Evolutionary conservation across 108 stramenopile species (phyloP), one percentile per base, ranked within the genome.

Genomic region (Cyclostephanos tholiformis): DNA sequence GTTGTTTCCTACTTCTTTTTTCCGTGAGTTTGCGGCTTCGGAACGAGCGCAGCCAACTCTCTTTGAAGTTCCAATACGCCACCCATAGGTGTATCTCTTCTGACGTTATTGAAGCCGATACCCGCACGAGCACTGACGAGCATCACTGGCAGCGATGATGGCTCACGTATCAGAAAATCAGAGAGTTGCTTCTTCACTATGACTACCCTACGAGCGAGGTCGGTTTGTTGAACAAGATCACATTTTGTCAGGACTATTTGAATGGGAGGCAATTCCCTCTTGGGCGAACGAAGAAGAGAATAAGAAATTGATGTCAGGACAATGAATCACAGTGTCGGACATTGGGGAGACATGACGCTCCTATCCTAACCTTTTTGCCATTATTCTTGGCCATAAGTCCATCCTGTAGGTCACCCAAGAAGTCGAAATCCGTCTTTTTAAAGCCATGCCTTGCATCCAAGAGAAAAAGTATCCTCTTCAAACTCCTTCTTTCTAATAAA

Each of bases 181-280:
- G 93, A 91, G 36, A 94, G 71, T 67, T 91, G 85, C 76, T 81
- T 29, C 23, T 82, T 79, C n/a, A 90, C 89, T 39, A 83, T 71
- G 2, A 78, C 72, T 35, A 88, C 86, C 23, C 93, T 71, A 14
- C 93, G 86, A 11, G 93, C 93, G 59, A 94, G 69, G 56, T 91
- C 93, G 3, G 58, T 65, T 49, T 89, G 93, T 4, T 71, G 57
- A 9, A 94, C 90, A 69, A 94, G 79, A 79, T 94, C 93, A 43
- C 93, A 94, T 66, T 94, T 94, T 10, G 93, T 94, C 49, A 94
- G 79, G 10, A 94, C 90, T 27, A 94, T 38, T 81, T 94, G 93
- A 35, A 94, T 88, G 29, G 93, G 89, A 25, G 93, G 93, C 7
- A 94, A 68, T 70, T 83, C 69, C 64, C 67, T 57, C 67, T 80